These are phyloP conservation scores for Liriodendron chinense DNA, from an alignment of 164 flowering plant genomes.

Conservation along the genomic window DNA sequence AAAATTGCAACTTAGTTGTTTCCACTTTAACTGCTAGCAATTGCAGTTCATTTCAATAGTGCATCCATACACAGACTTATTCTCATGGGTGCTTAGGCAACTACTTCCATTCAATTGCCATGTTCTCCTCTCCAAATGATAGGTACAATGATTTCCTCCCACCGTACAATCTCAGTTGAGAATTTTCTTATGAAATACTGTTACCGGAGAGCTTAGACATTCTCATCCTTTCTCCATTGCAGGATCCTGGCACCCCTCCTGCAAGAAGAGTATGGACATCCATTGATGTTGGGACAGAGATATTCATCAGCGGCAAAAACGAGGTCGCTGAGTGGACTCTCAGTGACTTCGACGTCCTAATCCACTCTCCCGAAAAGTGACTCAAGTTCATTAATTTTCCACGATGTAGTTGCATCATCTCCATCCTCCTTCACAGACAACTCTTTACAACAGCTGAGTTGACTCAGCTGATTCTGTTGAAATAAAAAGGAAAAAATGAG, in stretches of 20 bases:
- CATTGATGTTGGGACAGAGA: constrained; percentile 17
- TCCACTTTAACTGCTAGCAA: too few species aligned
- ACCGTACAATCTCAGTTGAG: background rate
- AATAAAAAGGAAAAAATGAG: too few species aligned
- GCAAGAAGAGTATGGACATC: constrained; percentile 20
- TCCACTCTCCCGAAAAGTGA: background rate
- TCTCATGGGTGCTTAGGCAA: too few species aligned
- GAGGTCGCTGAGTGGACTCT: constrained; percentile 21
- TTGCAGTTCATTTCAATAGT: too few species aligned
- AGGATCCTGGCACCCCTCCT: constrained; percentile 17
- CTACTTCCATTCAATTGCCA: too few species aligned
- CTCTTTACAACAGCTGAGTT: background rate
- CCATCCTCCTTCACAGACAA: background rate
- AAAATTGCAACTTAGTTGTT: too few species aligned
- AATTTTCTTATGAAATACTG: background rate
- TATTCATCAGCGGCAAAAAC: constrained; percentile 12
- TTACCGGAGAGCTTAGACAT: background rate
- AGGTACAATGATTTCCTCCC: too few species aligned
- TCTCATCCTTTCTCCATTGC: constrained; percentile 1
- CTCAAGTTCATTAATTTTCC: background rate
- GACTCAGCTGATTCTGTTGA: background rate
- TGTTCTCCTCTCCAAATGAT: too few species aligned
- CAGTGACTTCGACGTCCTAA: constrained; percentile 14
- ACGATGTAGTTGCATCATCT: background rate
- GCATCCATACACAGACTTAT: too few species aligned